These are phyloP conservation scores for Thielaviopsis cerberus DNA, from an alignment of 2,329 filamentous ascomycete species.

Conservation along the genomic window DNA sequence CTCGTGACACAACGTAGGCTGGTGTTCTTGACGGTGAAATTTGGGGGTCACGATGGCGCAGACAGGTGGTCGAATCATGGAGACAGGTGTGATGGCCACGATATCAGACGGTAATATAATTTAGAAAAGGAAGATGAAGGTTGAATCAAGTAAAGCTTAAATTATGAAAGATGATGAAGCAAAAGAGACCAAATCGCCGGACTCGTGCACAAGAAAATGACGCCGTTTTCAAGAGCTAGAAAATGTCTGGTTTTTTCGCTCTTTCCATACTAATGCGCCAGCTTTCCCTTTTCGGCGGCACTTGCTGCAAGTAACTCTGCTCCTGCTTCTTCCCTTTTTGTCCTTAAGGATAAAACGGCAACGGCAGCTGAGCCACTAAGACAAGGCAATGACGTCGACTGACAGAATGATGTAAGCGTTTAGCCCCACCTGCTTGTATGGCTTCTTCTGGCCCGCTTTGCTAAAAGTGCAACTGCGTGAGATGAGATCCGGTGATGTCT, in stretches of 20 bases:
- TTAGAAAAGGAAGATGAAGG: too few species aligned
- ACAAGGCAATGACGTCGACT: not conserved
- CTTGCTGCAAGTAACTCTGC: not conserved
- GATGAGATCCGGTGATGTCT: too few species aligned
- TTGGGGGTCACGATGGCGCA: not conserved
- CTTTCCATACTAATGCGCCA: not conserved
- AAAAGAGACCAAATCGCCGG: not conserved
- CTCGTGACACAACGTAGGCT: constrained; percentile 11
- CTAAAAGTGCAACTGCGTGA: too few species aligned
- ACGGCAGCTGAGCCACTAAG: not conserved
- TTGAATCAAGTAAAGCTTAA: too few species aligned
- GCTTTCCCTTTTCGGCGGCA: not conserved
- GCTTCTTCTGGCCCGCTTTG: not conserved
- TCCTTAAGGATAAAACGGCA: not conserved
- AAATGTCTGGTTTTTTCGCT: not conserved
- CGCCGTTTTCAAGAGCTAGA: not conserved
- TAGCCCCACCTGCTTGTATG: too few species aligned
- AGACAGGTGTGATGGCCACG: not conserved
- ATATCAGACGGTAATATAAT: not conserved
- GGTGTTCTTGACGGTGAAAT: not conserved
- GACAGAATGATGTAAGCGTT: not conserved
- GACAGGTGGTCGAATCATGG: not conserved
- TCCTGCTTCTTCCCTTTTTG: not conserved
- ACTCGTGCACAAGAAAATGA: not conserved
- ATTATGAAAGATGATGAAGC: too few species aligned